Conservation (phyloP, 2,329 filamentous ascomycete species). For the Fusarium robinianum region DNA sequence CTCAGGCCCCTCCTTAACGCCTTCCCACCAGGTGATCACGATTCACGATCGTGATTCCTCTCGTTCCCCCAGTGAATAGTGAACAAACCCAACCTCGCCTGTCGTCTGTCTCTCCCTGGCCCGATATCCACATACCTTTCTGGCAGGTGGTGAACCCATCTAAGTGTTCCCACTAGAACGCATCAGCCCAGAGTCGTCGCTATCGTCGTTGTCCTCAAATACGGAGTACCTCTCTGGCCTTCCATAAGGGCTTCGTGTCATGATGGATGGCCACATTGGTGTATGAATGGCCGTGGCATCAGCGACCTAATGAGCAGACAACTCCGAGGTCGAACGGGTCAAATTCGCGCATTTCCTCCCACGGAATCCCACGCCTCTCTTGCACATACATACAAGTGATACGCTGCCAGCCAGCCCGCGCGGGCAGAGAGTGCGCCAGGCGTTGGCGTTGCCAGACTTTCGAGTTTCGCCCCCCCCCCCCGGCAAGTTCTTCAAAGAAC, state of each 20-base stretch:
- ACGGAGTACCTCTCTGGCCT: slow-evolving; percentile 17
- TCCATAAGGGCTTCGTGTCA: slow-evolving; percentile 23
- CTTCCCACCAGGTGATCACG: slow-evolving; percentile 10
- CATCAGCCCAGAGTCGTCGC: slow-evolving; percentile 5
- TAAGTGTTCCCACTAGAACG: slow-evolving; percentile 2
- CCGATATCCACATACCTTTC: background rate
- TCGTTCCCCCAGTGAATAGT: no score
- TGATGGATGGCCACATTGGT: slow-evolving; percentile 25
- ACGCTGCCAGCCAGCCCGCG: slow-evolving; percentile 13
- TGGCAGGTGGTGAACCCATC: no score
- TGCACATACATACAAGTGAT: slow-evolving; percentile 10
- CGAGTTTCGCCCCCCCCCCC: slow-evolving; percentile 10
- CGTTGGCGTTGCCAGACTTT: slow-evolving; percentile 16
- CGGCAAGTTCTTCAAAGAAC: slow-evolving; percentile 5
- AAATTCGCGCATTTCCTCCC: slow-evolving; percentile 32
- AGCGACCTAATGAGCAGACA: slow-evolving; percentile 15
- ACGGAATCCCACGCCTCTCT: slow-evolving; percentile 10
- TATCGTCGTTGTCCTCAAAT: no score
- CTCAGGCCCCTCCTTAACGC: no score
- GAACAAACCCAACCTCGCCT: slow-evolving; percentile 24
- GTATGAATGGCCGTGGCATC: slow-evolving; percentile 19
- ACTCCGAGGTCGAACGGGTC: slow-evolving; percentile 14
- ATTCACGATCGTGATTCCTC: no score
- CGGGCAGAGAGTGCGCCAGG: slow-evolving; percentile 9
- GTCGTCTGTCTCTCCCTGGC: background rate